Evolutionary conservation across 768 basidiomycete species (phyloP), one percentile per base, ranked within the genome.

Genomic region (Collybia mongolica): DNA sequence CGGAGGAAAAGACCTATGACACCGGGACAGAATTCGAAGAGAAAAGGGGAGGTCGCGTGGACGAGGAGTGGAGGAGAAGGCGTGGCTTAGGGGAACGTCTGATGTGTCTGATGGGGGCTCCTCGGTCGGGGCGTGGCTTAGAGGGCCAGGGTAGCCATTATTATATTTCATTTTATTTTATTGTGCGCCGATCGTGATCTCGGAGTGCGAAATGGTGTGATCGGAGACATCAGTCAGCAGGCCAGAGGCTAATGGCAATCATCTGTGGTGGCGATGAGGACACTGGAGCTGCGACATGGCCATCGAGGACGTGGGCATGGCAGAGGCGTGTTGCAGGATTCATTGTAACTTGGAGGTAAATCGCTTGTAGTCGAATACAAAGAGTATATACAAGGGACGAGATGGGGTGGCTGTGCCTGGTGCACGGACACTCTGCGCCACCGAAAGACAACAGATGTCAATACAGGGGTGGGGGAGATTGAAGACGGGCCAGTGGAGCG

Each of bases 381-480:
- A 43, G 22, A 17, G 6, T 7, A n/a, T 2, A 23, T 19, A 22
- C 17, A 37, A 44, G 32, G 20, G 22, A 44, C 6, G 14, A 38
- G 41, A 44, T 37, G 20, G 8, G 15, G 39, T 26, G 47, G 47
- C 39, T 20, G 39, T 48, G 39, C 9, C 24, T n/a, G 14, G 44
- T 28, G 47, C 39, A 40, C 38, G 46, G 44, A 22, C 41, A 53
- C 20, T 26, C n/a, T 19, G 48, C 55, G 63, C 60, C 60, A 63
- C 62, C 19, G 20, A 41, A 45, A 50, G 46, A 44, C 60, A 66
- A 65, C 56, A 68, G 3, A 7, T 0, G 19, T 29, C 54, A 68
- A 68, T 55, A 67, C 36, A 20, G 18, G 28, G 50, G 40, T 24
- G n/a, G 6, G 43, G 43, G 26, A 46, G 50, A 51, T 44, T 53